Base-by-base conservation (phyloP, 2,329 filamentous ascomycete genomes). In the Metarhizium rileyi region DNA sequence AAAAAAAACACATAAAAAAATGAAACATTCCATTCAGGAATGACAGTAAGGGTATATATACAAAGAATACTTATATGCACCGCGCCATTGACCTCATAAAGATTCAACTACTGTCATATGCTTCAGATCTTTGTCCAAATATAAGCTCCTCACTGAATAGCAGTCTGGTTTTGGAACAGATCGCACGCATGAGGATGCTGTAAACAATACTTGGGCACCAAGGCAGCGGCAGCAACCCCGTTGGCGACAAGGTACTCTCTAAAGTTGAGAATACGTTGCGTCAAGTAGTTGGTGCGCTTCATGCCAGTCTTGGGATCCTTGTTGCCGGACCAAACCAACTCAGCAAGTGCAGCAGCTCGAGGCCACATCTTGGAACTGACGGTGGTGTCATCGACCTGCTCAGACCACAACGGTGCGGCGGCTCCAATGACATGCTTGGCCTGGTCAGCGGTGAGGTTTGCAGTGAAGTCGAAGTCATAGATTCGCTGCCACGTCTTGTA, bases 401-500 rank as follows among this genome's bases (percentile, higher is more conserved):
- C 76, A 6, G 69, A 69, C 71, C 73, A 79, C 3, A 80, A 66
- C 0, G 75, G 73, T 0, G 75, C 69, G 35, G 72, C 68, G 26
- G 70, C 73, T n/a, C 76, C 76, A 20, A 77, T 66, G 20, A 80
- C 59, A 49, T 75, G 76, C 44, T 66, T 63, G 35, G 70, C 69
- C 55, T 80, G 68, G 0, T 60, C 54, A 0, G 63, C 63, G 1
- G 73, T 74, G 7, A 79, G 68, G 54, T 71, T 72, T 43, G 61
- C 53, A 0, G 74, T 74, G 59, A 79, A 78, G 63, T 80, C 76
- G 59, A 72, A 79, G 66, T 77, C 68, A 63, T 80, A 80, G 62
- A 80, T 78, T 45, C 76, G 75, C 60, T 79, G 76, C 75, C 75
- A 80, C 20, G 74, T 77, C 61, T 80, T 80, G 68, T 78, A 80